Evolutionary conservation across 2,329 filamentous ascomycete species (phyloP).

Genomic region (Arthrobotrys sinensis): DNA sequence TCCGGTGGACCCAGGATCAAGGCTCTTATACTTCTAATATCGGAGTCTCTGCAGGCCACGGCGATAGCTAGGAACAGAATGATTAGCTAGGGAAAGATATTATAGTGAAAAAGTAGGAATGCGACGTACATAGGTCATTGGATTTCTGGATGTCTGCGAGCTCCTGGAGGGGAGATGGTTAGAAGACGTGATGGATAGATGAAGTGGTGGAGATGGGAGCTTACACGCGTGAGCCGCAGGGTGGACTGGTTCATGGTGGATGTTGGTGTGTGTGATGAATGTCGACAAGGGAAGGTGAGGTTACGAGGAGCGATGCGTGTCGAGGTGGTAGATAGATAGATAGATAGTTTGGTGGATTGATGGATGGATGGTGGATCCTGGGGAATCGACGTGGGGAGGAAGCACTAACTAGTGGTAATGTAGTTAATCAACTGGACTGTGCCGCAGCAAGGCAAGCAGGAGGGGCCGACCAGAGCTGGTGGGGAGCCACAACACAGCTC

Average conservation of each 20-base stretch:
- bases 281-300: no score
- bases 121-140: slow-evolving; percentile 81
- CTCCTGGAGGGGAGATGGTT: slow-evolving; percentile 74
- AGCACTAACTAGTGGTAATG: no score
- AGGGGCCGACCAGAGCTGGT: no score
- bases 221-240: slow-evolving; percentile 86
- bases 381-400: no score
- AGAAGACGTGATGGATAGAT: slow-evolving; percentile 62
- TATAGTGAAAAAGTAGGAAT: background rate
- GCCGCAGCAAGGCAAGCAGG: no score
- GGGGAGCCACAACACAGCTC: no score
- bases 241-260: slow-evolving; percentile 86
- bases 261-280: no score
- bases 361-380: background rate
- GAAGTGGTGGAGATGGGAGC: slow-evolving; percentile 64
- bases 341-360: background rate
- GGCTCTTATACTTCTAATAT: slow-evolving; percentile 89
- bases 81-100: background rate
- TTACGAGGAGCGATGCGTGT: background rate
- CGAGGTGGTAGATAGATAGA: background rate
- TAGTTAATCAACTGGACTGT: no score
- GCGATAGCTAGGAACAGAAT: slow-evolving; percentile 76
- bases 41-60: slow-evolving; percentile 87
- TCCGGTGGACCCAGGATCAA: slow-evolving; percentile 93
- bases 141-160: slow-evolving; percentile 86